Base-by-base conservation (phyloP, 1,139 yeast genomes). In the Scheffersomyces stambukii region DNA sequence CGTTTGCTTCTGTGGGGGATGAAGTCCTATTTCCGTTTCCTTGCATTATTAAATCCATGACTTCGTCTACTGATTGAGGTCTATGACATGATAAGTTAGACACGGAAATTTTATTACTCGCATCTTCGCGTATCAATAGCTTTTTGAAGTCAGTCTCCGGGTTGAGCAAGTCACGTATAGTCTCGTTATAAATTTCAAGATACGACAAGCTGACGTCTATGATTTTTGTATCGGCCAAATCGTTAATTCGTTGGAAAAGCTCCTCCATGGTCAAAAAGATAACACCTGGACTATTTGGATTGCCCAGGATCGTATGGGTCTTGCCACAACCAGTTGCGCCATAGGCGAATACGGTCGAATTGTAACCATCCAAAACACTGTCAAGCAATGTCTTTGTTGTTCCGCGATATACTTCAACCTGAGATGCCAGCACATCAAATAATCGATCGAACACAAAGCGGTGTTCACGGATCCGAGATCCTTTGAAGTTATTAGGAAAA, bases 291-390 rank as follows among this genome's bases (percentile, higher is more conserved):
- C 73, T 61, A 1, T 70, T 70, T 0, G 78, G 69, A 0, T 78
- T 73, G 0, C 97, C 96, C 54, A 81, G 74, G 23, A 89, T 84
- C 0, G 97, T 89, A 50, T 82, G 88, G 0, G 97, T 88, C 51
- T 89, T 89, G n/a, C 98, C 98, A 54, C 97, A 91, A 0, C 98
- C 98, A 0, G 98, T 51, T 38, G 51, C 51, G 3, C 98, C 98
- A 51, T 91, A 91, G 2, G 98, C 97, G 61, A 91, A 91, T 0
- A 89, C 88, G 0, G 96, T 88, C 5, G 95, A 81, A 53, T 89
- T 86, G 53, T 65, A 85, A 0, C 96, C 96, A 40, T 83, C 94
- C 25, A 89, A 53, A 0, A 86, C 78, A 24, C 81, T 73, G 38
- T 80, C 88, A 6, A 89, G 59, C 25, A 86, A 59, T 0, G 95